Conservation (phyloP, 495 filamentous ascomycete genomes). For the Collariella sp. region DNA sequence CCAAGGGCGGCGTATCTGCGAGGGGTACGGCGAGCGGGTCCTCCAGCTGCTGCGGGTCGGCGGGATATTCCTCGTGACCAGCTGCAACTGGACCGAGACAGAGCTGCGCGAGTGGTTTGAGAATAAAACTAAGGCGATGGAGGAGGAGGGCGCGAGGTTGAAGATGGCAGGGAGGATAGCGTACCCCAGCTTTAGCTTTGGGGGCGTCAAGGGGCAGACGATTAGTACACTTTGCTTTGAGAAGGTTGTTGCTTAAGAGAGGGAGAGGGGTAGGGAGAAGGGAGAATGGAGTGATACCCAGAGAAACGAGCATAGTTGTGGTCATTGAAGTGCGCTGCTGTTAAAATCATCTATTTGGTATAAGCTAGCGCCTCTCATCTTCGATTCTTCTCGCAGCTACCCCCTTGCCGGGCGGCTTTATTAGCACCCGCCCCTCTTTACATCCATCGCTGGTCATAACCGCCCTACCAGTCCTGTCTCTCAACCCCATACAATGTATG, state of each 20-base stretch:
- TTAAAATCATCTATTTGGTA: neutral
- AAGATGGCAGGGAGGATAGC: conserved; percentile 54
- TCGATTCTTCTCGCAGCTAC: neutral
- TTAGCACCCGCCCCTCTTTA: neutral
- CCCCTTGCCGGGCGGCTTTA: no score
- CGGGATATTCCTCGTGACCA: conserved; percentile 76
- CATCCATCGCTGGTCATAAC: no score
- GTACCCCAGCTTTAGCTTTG: conserved; percentile 81
- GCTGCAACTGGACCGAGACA: conserved; percentile 94
- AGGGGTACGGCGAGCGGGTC: conserved; percentile 63
- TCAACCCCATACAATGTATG: no score
- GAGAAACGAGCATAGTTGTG: neutral
- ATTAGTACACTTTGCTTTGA: conserved; percentile 76
- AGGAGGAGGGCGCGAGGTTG: conserved; percentile 13
- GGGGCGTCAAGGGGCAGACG: conserved; percentile 73
- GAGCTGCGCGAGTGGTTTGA: conserved; percentile 75
- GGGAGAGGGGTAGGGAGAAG: neutral
- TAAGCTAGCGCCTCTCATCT: no score
- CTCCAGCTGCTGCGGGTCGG: conserved; percentile 54
- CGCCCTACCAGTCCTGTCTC: no score
- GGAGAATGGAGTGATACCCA: conserved; percentile 1
- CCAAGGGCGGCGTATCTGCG: conserved; percentile 50
- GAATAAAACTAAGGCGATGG: conserved; percentile 14
- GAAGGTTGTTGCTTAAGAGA: conserved; percentile 21
- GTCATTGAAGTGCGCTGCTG: neutral